Base-by-base conservation (phyloP, 306 rosid species). In the Lithocarpus polystachyus region DNA sequence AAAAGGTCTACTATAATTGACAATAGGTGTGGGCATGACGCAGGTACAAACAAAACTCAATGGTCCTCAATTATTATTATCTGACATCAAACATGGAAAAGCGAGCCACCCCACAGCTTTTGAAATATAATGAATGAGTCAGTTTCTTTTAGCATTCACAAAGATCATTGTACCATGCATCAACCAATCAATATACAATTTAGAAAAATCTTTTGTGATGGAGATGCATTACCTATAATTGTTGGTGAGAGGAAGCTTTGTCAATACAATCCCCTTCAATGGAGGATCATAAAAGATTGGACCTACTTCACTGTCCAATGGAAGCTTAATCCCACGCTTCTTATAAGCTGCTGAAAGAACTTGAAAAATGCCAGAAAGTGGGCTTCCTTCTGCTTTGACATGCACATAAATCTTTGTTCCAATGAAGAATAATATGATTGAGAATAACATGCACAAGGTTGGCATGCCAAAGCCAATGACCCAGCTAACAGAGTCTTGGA, bases 401-500 rank as follows among this genome's bases (percentile, higher is more conserved):
- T 82, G 76, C 26, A 77, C 81, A 11, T 92, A 94, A 15, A 92
- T 26, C 31, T 33, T 82, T 6, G 74, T 35, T 1, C 97, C 98
- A 19, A 75, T 6, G 17, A 90, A 80, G 86, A 92, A 92, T 26
- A 87, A 51, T 40, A 83, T 55, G 15, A 94, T 87, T 20, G 96
- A 84, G 28, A 72, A 82, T 12, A 78, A 56, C 94, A 90, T 90
- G 45, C 88, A 87, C 2, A 71, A 0, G 0, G 94, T 87, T 1
- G 94, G 98, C 13, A 92, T 76, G 4, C 82, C 98, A 77, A 90
- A 94, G 0, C 97, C 99, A 5, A 92, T 35, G n/a, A 75, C 88
- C 99, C 99, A 94, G 61, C 97, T 94, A 3, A 94, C 54, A 5
- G 89, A 71, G 35, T 89, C 97, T 83, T 94, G 99, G 2, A 94